These are phyloP conservation scores for Fusarium pseudocircinatum DNA, from an alignment of 2,329 filamentous ascomycete species.

Conservation along the genomic window DNA sequence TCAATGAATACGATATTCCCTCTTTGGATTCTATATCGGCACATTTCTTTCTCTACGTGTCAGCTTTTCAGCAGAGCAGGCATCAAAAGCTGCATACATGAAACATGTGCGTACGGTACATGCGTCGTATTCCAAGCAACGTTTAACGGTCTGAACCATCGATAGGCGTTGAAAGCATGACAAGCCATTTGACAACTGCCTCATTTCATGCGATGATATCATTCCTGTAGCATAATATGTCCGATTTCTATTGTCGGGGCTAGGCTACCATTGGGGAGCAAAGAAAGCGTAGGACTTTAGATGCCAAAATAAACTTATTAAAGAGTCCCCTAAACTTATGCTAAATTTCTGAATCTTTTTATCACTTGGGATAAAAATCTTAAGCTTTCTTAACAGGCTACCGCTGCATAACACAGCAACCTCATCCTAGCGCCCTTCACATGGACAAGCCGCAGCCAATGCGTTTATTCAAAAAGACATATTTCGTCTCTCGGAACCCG, in stretches of 20 bases:
- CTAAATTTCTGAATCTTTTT: fast-evolving
- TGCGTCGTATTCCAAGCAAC: slow-evolving; percentile 8
- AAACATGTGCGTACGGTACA: background rate
- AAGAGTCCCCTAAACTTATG: background rate
- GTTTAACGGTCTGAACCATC: background rate
- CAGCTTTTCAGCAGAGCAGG: background rate
- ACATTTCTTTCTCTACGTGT: fast-evolving
- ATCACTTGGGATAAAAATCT: background rate
- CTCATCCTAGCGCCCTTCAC: background rate
- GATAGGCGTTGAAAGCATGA: background rate
- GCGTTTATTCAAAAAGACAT: background rate
- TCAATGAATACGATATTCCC: background rate
- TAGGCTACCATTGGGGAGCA: no score
- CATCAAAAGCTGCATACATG: background rate
- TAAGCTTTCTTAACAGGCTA: background rate
- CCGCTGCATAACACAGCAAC: background rate
- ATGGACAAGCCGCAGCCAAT: background rate
- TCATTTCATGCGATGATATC: background rate
- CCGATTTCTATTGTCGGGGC: background rate
- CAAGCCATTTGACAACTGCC: background rate
- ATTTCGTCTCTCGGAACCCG: background rate
- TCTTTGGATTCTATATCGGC: background rate
- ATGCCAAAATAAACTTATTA: background rate
- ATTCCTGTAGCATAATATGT: background rate
- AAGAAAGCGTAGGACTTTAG: no score